Percentiles rank a stretch among this genome's conserved stretches.
phyloP scores from a whole-genome alignment of 768 basidiomycete species.

The Mycena filopes region DNA sequence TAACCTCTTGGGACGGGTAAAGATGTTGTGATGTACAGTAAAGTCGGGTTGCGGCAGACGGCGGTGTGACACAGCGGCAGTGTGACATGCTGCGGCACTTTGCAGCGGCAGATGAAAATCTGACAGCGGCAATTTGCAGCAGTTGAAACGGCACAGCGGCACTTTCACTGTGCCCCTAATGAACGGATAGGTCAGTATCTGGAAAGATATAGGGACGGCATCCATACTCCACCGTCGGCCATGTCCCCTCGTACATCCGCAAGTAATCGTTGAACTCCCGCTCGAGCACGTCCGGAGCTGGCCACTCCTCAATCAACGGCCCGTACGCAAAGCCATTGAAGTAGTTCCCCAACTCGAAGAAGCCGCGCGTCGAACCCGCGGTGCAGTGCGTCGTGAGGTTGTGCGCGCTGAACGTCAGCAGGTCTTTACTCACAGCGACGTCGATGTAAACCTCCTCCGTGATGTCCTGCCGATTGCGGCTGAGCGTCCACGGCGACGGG shows the following conservation, averaged over 20 bases:
- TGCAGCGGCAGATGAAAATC: no score
- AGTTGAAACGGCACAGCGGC: no score
- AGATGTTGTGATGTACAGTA: no score
- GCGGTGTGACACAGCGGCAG: no score
- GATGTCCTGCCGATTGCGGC: slow-evolving; percentile 8
- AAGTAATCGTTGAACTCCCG: slow-evolving; percentile 7
- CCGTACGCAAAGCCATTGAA: slow-evolving; percentile 10
- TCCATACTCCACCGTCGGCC: slow-evolving; percentile 3
- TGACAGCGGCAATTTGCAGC: no score
- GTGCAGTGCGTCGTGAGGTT: slow-evolving; percentile 11
- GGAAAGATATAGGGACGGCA: no score
- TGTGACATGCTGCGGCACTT: no score
- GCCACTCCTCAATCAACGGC: slow-evolving; percentile 13
- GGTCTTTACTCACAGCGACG: neutral
- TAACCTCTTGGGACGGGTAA: no score
- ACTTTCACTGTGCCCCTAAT: no score
- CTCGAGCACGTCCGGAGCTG: neutral
- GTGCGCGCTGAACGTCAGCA: neutral
- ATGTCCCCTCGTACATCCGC: neutral
- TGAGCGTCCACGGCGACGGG: neutral
- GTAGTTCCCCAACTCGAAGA: slow-evolving; percentile 13
- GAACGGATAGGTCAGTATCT: no score
- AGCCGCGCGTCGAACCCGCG: neutral
- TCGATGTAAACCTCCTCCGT: slow-evolving; percentile 7
- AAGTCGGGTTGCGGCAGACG: no score